Base-by-base conservation (phyloP, 306 rosid species). In the Lathyrus oleraceus region DNA sequence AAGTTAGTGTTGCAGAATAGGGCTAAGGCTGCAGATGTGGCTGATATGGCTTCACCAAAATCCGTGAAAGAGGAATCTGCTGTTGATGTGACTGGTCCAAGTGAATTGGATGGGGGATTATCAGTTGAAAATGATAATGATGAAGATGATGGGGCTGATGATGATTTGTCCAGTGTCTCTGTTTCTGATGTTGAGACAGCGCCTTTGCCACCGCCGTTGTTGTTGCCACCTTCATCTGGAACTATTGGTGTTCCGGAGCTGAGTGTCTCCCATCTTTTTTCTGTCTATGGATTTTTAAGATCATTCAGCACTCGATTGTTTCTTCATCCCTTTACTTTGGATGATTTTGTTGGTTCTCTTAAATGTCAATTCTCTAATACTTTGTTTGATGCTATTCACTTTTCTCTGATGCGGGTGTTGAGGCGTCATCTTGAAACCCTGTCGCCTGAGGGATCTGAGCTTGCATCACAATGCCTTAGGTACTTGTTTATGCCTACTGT, bases 331-430 rank as follows among this genome's bases (percentile, higher is more conserved):
- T 95, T 91, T 70, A 77, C 91, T 28, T 68, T 95, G 86, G 99
- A 95, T 61, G 99, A 95, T 28, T 91, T 95, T 67, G 92, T 95
- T 63, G 99, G 99, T 5, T 82, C 85, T 3, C 87, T 95, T 59
- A 95, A 95, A 60, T 89, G 84, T 72, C 47, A 44, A 49, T 79
- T 72, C 53, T 57, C 92, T 3, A 91, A 85, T 66, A 78, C 85
- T 1, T 56, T 95, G 78, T 73, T 87, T 78, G 97, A 89, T 62
- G 87, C 99, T 38, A 74, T 91, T 78, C 97, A 95, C 45, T 83
- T 89, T 63, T 87, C 92, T 4, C 73, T 95, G 43, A 64, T 95
- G 97, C 88, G 87, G 60, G 82, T 79, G 14, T 77, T 95, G 81
- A 80, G 92, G 68, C 81, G 64, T 19, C 89, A 83, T 69, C 95